Evolutionary conservation across 1,139 yeast genomes (phyloP), one percentile per base, ranked within the genome.

Genomic region (Fermentozyma sake): DNA sequence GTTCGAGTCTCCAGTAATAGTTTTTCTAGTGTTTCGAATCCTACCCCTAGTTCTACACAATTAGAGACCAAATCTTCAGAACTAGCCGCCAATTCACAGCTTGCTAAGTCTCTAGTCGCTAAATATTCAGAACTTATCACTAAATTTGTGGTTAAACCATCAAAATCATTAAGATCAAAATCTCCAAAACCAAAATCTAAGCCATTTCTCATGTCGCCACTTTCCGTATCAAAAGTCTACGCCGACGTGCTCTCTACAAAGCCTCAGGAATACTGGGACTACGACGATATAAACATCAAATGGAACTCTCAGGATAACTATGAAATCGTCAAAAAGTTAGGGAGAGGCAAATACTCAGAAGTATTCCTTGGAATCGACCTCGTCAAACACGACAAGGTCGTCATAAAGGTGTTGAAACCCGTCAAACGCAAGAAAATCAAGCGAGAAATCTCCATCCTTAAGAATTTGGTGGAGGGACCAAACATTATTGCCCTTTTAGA

Each of bases 401-500:
- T 93, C 27, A 86, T 93, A 48, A 93, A 93, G 54, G 97, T 91
- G 39, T 72, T 93, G 47, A 93, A 93, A 55, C 99, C 99, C 3
- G 97, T 93, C 24, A 91, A 91, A 60, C 74, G 93, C 58, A 91
- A 91, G 72, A 93, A 93, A 67, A 91, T 93, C 44, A 86, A 85
- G 65, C 72, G 98, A 46, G 99, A 93, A 54, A 87, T 93, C 41
- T 82, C 87, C 52, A 91, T 93, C 34, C 68, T 93, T 46, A 89
- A 87, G 58, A 91, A 93, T 55, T 67, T 93, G 44, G 78, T 84
- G 3, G 83, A 82, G 8, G 95, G 95, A 0, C 86, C 91, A 32
- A 91, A 91, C 55, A 74, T 93, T 33, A 76, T 93, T 30, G 76
- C 76, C 28, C 61, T 93, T 35, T 69, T 81, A 37, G 97, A 93